Base-by-base conservation (phyloP, 495 filamentous ascomycete genomes). In the Tirmania nivea region DNA sequence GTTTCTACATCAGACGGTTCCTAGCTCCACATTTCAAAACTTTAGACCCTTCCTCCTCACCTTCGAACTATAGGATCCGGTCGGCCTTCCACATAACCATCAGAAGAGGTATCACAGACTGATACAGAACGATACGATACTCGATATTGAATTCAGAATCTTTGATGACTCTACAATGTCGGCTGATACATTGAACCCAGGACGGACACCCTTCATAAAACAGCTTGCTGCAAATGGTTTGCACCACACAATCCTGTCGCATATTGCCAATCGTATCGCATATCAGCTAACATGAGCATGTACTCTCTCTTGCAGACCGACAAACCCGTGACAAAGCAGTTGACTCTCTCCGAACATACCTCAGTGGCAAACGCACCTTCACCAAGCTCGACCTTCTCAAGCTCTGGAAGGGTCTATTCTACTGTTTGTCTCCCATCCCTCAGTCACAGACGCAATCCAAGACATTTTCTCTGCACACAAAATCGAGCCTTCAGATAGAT, bases 341-440 rank as follows among this genome's bases (percentile, higher is more conserved):
- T 63, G 69, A 73, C 34, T 87, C 83, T 50, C 78, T 97, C 10
- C 79, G 79, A 42, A 75, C 76, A 45, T 97, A 83, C 69, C 78
- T 97, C 62, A 69, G 69, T 55, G 77, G 78, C 17, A 75, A 76
- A 35, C 75, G 75, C 25, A 68, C 75, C 36, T 77, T 97, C 53
- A 70, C 76, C 12, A 71, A 78, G 17, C 67, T 92, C 58, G 89
- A 97, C 50, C 71, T 84, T 35, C 73, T 92, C 53, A 94, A 95
- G 69, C 74, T 97, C 56, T 94, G 88, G 86, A 94, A 94, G 68
- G 90, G 89, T 36, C 78, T 97, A 21, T 96, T 92, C 71, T 96
- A 83, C 75, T 90, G 86, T 80, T 69, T 9, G 67, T 63, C 11
- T 10, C 10, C 9, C 36, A 34, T 39, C 49, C 49, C 12, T 53